Conservation (phyloP, 768 basidiomycete species). For the Pisolithus orientalis region DNA sequence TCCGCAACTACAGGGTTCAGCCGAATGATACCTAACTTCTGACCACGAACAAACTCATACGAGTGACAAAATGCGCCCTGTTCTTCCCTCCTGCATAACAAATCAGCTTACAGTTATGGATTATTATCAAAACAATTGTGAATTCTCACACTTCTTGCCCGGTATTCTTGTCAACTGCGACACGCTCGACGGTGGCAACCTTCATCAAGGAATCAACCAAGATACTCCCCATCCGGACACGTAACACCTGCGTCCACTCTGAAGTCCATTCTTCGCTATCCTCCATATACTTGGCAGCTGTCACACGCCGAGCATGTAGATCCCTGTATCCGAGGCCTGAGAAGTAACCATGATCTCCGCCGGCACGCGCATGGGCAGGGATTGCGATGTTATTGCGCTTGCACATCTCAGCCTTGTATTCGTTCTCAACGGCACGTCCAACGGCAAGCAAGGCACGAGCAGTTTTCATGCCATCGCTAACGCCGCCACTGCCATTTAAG, state of each 20-base stretch:
- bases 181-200: conserved; percentile 68
- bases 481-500: conserved; percentile 66
- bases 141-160: conserved; percentile 53
- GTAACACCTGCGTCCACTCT: conserved; percentile 73
- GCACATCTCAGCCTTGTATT: conserved; percentile 83
- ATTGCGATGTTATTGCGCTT: conserved; percentile 53
- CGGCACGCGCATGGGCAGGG: conserved; percentile 27
- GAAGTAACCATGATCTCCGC: conserved; percentile 41
- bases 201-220: conserved; percentile 83
- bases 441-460: conserved; percentile 73
- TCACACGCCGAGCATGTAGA: conserved; percentile 58
- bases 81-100: conserved; percentile 49
- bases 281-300: conserved; percentile 56
- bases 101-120: conserved; percentile 1
- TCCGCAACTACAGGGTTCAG: conserved; percentile 77
- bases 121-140: not conserved
- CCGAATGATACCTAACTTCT: conserved; percentile 87
- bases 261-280: conserved; percentile 71
- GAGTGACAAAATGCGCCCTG: conserved; percentile 90
- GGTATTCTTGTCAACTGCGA: conserved; percentile 49
- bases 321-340: conserved; percentile 53
- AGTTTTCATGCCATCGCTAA: conserved; percentile 86
- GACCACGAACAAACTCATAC: conserved; percentile 91
- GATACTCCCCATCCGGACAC: conserved; percentile 76
- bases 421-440: conserved; percentile 81